Evolutionary conservation across 108 stramenopile species (phyloP), one percentile per base, ranked within the genome.

Genomic region (Pseudonitzschia delicatissima): DNA sequence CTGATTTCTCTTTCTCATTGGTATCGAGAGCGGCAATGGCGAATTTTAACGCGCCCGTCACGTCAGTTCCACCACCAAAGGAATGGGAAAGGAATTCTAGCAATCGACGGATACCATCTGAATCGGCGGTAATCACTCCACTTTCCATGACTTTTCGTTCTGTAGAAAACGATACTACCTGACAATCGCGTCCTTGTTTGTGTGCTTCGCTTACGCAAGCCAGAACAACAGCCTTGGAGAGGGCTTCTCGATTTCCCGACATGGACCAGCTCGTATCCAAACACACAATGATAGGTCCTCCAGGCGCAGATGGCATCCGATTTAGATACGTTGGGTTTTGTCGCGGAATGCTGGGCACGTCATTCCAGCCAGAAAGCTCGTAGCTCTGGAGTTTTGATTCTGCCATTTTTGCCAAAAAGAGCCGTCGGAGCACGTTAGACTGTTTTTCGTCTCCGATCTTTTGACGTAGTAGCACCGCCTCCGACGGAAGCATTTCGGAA

Each of bases 251-350:
- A n/a, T 29, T 23, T 49, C 86, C 85, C 12, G 85, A 66, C 90
- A 91, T 91, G 1, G 87, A 88, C 78, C 77, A 83, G 8, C 86
- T 87, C n/a, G 90, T 91, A 64, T 91, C 90, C 7, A 91, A 45
- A 44, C 90, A 91, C 21, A 91, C 74, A 26, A 87, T 74, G 49
- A 91, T 69, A 5, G 86, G 90, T 18, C 90, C 90, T 18, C 86
- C 85, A 1, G 84, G 69, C 17, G 76, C 83, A 49, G 73, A 77
- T 11, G 90, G 90, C 3, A 85, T 47, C 35, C 75, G 55, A 17
- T 64, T 62, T 5, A 60, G 49, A 48, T 80, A 66, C 0, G 71
- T 58, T 25, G 79, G 58, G 20, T 36, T 45, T 45, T 63, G 57
- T 11, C 64, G 29, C 9, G 87, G 84, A 28, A 77, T 52, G 31